phyloP scores from a whole-genome alignment of 257 asterid species.

The Thymus mandschuricus region DNA sequence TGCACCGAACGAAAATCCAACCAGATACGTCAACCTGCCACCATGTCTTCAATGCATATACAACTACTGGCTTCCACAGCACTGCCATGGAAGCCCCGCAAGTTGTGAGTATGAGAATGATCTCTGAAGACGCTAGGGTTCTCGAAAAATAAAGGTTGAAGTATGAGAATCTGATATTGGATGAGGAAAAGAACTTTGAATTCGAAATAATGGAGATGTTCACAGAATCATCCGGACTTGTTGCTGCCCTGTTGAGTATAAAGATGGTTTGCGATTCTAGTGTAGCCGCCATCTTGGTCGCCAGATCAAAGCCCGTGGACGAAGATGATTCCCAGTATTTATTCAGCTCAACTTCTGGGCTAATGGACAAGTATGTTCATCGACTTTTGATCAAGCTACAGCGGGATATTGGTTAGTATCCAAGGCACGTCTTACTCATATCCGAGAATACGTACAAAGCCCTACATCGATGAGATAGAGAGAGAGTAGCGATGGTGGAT shows the following conservation, averaged over 20 bases:
- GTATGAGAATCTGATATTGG: slow-evolving; percentile 55
- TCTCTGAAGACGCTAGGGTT: slow-evolving; percentile 50
- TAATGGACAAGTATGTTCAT: slow-evolving; percentile 6
- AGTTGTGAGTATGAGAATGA: slow-evolving; percentile 81
- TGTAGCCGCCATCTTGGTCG: slow-evolving; percentile 55
- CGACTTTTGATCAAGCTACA: not conserved
- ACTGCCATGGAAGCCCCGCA: slow-evolving; percentile 92
- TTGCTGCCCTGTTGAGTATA: slow-evolving; percentile 61
- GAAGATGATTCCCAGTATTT: slow-evolving; percentile 58
- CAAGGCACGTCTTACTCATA: not conserved
- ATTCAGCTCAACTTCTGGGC: slow-evolving; percentile 42
- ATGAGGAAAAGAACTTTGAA: slow-evolving; percentile 55
- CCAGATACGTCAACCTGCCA: slow-evolving; percentile 85
- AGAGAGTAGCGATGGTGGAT: not conserved
- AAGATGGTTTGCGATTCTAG: slow-evolving; percentile 72
- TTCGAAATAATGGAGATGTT: slow-evolving; percentile 46
- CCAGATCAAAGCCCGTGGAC: slow-evolving; percentile 78
- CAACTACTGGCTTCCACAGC: slow-evolving; percentile 48
- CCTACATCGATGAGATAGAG: not conserved
- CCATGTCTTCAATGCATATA: slow-evolving; percentile 69
- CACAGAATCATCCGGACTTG: slow-evolving; percentile 52
- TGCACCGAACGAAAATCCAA: slow-evolving; percentile 69
- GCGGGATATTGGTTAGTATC: not conserved
- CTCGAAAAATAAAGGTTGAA: slow-evolving; percentile 50
- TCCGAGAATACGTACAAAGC: not conserved